phyloP scores from a whole-genome alignment of 116 monocot genomes.

The Trichopus zeylanicus region DNA sequence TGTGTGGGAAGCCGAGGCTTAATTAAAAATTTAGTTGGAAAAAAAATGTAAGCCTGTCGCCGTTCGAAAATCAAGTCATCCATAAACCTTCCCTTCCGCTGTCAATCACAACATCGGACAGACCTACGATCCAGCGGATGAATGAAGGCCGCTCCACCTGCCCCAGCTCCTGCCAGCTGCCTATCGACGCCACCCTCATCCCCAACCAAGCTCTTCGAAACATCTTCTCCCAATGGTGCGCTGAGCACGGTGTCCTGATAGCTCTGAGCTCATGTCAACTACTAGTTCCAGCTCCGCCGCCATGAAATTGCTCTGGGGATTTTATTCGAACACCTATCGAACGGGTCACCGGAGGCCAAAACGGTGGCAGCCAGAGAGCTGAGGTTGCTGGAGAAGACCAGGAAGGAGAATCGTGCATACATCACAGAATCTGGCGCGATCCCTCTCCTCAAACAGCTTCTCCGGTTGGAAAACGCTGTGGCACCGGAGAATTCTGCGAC shows the following conservation, averaged over 20 bases:
- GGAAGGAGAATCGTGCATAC: conserved; percentile 20
- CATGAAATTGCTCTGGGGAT: conserved; percentile 37
- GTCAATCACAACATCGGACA: no score
- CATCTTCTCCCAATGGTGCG: conserved; percentile 71
- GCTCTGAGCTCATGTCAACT: conserved; percentile 13
- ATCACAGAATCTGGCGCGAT: conserved; percentile 34
- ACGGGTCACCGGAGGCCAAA: conserved; percentile 15
- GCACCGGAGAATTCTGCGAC: conserved; percentile 37
- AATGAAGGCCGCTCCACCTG: conserved; percentile 55
- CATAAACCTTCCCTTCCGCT: no score
- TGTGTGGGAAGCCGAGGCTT: no score
- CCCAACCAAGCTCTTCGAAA: conserved; percentile 62
- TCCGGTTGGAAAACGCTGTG: conserved; percentile 6
- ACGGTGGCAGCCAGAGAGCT: conserved; percentile 26
- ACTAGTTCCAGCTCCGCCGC: conserved; percentile 38
- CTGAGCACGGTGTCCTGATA: conserved; percentile 30
- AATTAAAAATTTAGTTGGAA: no score
- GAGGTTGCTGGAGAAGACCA: conserved; percentile 23
- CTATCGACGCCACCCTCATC: conserved; percentile 30
- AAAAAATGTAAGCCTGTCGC: no score
- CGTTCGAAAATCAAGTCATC: no score
- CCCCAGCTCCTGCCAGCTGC: conserved; percentile 57
- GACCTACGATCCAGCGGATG: conserved; percentile 84
- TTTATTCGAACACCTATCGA: conserved; percentile 27
- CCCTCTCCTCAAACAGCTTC: conserved; percentile 20